Conservation (phyloP, 75 land plant species). For the Pinus albicaulis region DNA sequence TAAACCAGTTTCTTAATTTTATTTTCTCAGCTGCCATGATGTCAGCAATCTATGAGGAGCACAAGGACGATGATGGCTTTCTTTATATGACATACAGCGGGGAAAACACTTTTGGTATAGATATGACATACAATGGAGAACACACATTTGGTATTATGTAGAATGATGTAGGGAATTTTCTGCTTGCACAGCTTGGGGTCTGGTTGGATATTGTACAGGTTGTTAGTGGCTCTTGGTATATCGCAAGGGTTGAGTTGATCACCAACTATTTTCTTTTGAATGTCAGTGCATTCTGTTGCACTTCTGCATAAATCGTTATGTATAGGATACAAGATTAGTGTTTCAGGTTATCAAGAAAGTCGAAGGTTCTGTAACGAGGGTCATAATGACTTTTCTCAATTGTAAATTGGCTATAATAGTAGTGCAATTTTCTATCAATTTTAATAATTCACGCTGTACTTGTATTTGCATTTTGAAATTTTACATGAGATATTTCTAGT, state of each 20-base stretch:
- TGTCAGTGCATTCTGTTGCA: not conserved
- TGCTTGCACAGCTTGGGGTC: not conserved
- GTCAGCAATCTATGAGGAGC: conserved; percentile 60
- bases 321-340: not conserved
- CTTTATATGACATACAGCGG: conserved; percentile 67
- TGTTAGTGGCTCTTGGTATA: not conserved
- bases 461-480: no score
- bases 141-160: not conserved
- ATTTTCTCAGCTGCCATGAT: conserved; percentile 47
- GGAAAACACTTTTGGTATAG: conserved; percentile 55
- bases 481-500: no score
- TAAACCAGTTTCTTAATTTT: not conserved
- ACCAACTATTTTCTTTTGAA: not conserved
- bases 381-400: no score
- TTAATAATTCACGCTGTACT: no score
- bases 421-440: no score
- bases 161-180: not conserved
- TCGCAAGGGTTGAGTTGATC: not conserved
- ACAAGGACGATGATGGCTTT: conserved; percentile 66
- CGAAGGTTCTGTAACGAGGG: no score
- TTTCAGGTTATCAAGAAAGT: no score
- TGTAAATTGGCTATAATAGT: no score
- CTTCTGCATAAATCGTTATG: not conserved
- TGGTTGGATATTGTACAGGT: conserved; percentile 1
- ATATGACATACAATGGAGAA: conserved; percentile 62